These are phyloP conservation scores for Aspergillus caelatus DNA, from an alignment of 2,329 filamentous ascomycete species.

Conservation along the genomic window DNA sequence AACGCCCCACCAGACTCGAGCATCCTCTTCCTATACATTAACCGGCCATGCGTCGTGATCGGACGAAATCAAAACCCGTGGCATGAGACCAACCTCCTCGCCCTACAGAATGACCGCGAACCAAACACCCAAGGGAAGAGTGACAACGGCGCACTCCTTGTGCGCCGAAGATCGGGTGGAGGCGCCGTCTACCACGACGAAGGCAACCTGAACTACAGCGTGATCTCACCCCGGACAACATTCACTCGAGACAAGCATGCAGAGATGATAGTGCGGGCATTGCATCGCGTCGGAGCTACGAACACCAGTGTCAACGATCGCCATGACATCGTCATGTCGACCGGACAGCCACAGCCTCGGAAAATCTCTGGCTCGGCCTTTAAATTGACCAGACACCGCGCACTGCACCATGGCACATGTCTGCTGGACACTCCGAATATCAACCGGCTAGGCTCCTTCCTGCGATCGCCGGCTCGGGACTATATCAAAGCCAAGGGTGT, in stretches of 20 bases:
- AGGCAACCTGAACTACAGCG: conserved; percentile 93
- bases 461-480: conserved; percentile 75
- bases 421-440: conserved; percentile 79
- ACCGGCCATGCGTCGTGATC: conserved; percentile 84
- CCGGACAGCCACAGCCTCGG: conserved; percentile 50
- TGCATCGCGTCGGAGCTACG: conserved; percentile 54
- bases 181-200: conserved; percentile 92
- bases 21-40: conserved; percentile 85
- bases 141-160: conserved; percentile 58
- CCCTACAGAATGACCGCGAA: conserved; percentile 52
- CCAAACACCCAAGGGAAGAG: conserved; percentile 17
- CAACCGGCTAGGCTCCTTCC: conserved; percentile 65
- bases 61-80: conserved; percentile 98
- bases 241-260: conserved; percentile 89
- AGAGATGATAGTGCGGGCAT: conserved; percentile 86
- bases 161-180: conserved; percentile 83
- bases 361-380: conserved; percentile 96
- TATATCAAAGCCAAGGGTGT: conserved; percentile 83
- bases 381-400: conserved; percentile 79
- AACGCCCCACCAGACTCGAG: conserved; percentile 71
- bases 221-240: conserved; percentile 74
- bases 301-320: conserved; percentile 79
- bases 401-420: conserved; percentile 92
- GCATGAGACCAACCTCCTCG: conserved; percentile 79
- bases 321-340: conserved; percentile 86